Conservation (phyloP, 768 basidiomycete species). For the Leccinum sublutescens region DNA sequence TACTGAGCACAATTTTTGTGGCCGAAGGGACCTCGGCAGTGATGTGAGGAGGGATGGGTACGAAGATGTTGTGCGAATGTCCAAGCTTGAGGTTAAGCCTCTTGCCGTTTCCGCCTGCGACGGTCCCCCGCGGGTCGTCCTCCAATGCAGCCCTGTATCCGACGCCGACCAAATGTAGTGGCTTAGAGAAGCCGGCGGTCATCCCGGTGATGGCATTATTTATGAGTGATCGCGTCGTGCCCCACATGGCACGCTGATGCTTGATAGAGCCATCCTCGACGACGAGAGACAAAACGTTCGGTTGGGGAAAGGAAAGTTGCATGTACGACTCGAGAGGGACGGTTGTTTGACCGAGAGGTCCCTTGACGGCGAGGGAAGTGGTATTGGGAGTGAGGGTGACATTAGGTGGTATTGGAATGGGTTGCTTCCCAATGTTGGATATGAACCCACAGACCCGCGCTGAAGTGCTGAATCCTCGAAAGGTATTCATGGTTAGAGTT, state of each 20-base stretch:
- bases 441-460: conserved; percentile 45
- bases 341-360: conserved; percentile 52
- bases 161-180: conserved; percentile 89
- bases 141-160: conserved; percentile 91
- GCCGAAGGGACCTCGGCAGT: conserved; percentile 76
- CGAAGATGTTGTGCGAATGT: conserved; percentile 82
- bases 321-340: conserved; percentile 51
- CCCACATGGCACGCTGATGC: conserved; percentile 89
- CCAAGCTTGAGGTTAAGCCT: conserved; percentile 90
- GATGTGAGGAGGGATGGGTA: conserved; percentile 81
- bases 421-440: conserved; percentile 61
- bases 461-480: conserved; percentile 50
- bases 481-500: conserved; percentile 14
- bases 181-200: conserved; percentile 80
- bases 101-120: conserved; percentile 57
- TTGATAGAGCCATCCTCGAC: conserved; percentile 65
- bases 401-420: conserved; percentile 53
- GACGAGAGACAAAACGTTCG: conserved; percentile 35
- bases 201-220: conserved; percentile 88
- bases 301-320: conserved; percentile 35
- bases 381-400: conserved; percentile 39
- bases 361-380: conserved; percentile 50
- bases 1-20: conserved; percentile 79
- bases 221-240: conserved; percentile 88
- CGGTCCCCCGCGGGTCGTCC: conserved; percentile 64